These are phyloP conservation scores for Gaertneriomyces sp. DNA, from an alignment of 192 early-diverging fungal species.

Conservation along the genomic window DNA sequence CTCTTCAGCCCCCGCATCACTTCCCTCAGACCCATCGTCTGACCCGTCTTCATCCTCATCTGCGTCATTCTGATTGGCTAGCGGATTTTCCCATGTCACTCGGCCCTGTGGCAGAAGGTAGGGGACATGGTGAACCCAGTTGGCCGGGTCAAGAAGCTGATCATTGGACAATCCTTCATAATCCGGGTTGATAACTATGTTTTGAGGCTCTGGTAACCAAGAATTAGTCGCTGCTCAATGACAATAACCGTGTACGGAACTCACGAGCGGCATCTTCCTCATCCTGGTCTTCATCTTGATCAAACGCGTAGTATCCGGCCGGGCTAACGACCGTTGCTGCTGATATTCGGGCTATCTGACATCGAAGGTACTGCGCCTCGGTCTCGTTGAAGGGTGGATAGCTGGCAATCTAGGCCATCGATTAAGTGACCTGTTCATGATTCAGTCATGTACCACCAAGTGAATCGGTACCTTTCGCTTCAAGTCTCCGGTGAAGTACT, in stretches of 20 bases:
- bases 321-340: slow-evolving; percentile 55
- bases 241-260: not conserved
- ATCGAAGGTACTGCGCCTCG: slow-evolving; percentile 61
- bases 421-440: too few species aligned
- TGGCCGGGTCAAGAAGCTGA: slow-evolving; percentile 38
- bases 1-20: slow-evolving; percentile 24
- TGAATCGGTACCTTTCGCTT: slow-evolving; percentile 37
- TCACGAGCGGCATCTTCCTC: slow-evolving; percentile 42
- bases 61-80: slow-evolving; percentile 32
- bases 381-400: slow-evolving; percentile 54
- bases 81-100: slow-evolving; percentile 54
- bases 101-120: slow-evolving; percentile 61
- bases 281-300: slow-evolving; percentile 48
- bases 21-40: slow-evolving; percentile 30
- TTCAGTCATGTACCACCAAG: too few species aligned
- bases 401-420: slow-evolving; percentile 37
- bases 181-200: slow-evolving; percentile 60
- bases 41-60: slow-evolving; percentile 32
- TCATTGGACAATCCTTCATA: slow-evolving; percentile 51
- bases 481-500: slow-evolving; percentile 56
- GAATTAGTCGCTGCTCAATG: too few species aligned
- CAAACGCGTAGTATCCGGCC: slow-evolving; percentile 58
- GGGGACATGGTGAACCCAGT: slow-evolving; percentile 64
- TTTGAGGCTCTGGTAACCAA: slow-evolving; percentile 29
- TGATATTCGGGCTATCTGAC: slow-evolving; percentile 60